These are phyloP conservation scores for Stentor coeruleus DNA, from an alignment of 73 alveolate genomes.

Conservation along the genomic window DNA sequence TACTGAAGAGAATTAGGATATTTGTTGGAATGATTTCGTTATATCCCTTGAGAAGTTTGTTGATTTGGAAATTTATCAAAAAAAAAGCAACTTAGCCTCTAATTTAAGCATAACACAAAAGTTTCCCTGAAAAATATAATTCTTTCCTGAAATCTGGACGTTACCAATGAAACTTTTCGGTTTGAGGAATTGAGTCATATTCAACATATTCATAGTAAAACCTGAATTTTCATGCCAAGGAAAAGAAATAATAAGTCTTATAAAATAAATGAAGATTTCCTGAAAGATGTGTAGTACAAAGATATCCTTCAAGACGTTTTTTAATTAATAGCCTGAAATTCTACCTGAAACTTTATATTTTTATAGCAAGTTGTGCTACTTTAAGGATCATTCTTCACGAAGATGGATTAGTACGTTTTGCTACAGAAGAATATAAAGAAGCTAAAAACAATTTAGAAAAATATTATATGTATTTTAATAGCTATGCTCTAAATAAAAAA, in stretches of 20 bases:
- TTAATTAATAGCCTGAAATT: slow-evolving; percentile 92
- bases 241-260: slow-evolving; percentile 65
- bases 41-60: slow-evolving; percentile 44
- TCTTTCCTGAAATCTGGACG: slow-evolving; percentile 84
- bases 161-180: background rate
- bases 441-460: slow-evolving; percentile 35
- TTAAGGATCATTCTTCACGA: slow-evolving; percentile 86
- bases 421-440: slow-evolving; percentile 81
- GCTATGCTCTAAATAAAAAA: slow-evolving; percentile 61
- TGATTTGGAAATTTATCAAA: slow-evolving; percentile 41
- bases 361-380: slow-evolving; percentile 82
- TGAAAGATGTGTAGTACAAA: slow-evolving; percentile 77
- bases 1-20: slow-evolving; percentile 30
- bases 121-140: slow-evolving; percentile 75
- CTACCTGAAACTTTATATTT: slow-evolving; percentile 81
- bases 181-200: background rate
- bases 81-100: slow-evolving; percentile 56
- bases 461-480: slow-evolving; percentile 55
- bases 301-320: slow-evolving; percentile 83
- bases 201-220: slow-evolving; percentile 38
- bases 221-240: slow-evolving; percentile 64
- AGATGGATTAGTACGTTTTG: slow-evolving; percentile 96
- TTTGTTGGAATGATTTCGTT: slow-evolving; percentile 50
- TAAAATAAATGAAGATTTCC: slow-evolving; percentile 54
- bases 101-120: slow-evolving; percentile 58